These are phyloP conservation scores for Gossypium thurberi DNA, from an alignment of 345 rosid genomes.

Conservation along the genomic window DNA sequence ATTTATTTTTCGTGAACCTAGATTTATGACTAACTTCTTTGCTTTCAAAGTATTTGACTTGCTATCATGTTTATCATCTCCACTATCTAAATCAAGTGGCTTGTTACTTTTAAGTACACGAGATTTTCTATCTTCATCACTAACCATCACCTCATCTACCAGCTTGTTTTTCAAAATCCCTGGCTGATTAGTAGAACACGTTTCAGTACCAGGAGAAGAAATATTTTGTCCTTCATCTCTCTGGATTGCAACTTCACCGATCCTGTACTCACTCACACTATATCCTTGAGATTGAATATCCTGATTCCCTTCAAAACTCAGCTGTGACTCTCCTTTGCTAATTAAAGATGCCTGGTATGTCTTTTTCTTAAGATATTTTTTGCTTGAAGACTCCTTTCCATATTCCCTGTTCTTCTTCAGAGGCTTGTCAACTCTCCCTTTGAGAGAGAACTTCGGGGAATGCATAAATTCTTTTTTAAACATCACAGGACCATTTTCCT, in stretches of 20 bases:
- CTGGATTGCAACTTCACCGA: constrained; percentile 30
- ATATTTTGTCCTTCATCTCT: constrained; percentile 36
- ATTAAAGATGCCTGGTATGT: constrained; percentile 25
- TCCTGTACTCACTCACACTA: constrained; percentile 33
- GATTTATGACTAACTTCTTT: constrained; percentile 84
- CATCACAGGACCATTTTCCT: constrained; percentile 56
- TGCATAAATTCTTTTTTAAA: constrained; percentile 50
- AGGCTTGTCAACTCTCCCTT: constrained; percentile 68
- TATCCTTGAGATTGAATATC: constrained; percentile 33
- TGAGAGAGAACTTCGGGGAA: constrained; percentile 74
- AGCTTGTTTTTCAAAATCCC: constrained; percentile 56
- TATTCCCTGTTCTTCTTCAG: constrained; percentile 82
- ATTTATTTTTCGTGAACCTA: constrained; percentile 77
- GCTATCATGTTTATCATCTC: constrained; percentile 44
- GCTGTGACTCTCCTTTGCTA: constrained; percentile 33
- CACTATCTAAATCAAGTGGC: constrained; percentile 49
- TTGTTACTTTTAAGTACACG: constrained; percentile 50
- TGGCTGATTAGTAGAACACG: constrained; percentile 42
- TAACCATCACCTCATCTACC: constrained; percentile 67
- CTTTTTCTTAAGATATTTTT: constrained; percentile 55
- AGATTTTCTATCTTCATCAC: constrained; percentile 62
- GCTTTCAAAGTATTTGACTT: constrained; percentile 62
- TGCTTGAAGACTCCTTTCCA: constrained; percentile 52
- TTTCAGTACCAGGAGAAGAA: constrained; percentile 45
- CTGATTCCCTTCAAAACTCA: constrained; percentile 34